Base-by-base conservation (phyloP, 108 stramenopile genomes). In the Nitzschia palea region DNA sequence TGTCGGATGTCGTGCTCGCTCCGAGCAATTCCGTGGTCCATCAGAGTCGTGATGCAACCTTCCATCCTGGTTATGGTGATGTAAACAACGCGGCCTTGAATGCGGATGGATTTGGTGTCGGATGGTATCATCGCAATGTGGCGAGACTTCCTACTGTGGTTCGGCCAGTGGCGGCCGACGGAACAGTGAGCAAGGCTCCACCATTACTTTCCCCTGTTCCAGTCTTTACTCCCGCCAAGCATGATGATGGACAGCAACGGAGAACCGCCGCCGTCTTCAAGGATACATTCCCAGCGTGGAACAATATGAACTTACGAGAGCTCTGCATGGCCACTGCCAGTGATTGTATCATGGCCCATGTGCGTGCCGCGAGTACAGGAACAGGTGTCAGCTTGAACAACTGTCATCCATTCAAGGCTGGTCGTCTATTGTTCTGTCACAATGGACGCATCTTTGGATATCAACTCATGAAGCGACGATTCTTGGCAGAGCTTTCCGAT, bases 91-190 rank as follows among this genome's bases (percentile, higher is more conserved):
- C 59, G 47, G 44, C 53, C 58, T 44, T 54, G 33, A 70, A 70
- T 23, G 68, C 53, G 31, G 68, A 70, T 33, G 68, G 68, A 1
- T 70, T 70, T 34, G 68, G 68, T n/a, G 68, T 70, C 29, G 65
- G 65, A 4, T 67, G 65, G 65, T 67, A 67, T 34, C 65, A 67
- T 23, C 26, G 28, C 30, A 55, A 55, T 29, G 33, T 4, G 3
- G 47, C 63, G 3, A 65, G 8, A 12, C 59, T 48, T 12, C 47
- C 47, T 5, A 20, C 9, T 5, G 47, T 48, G 9, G 47, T 31
- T 29, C 33, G 30, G 23, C 32, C 30, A 4, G 26, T 9, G 37
- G 62, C 30, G 14, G 30, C 43, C 23, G 43, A 22, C 40, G 43
- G 45, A 47, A 63, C 20, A 20, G 62, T 45, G 43, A 43, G 29